These are phyloP conservation scores for Hibiscus mutabilis DNA, from an alignment of 345 rosid species.

Conservation along the genomic window DNA sequence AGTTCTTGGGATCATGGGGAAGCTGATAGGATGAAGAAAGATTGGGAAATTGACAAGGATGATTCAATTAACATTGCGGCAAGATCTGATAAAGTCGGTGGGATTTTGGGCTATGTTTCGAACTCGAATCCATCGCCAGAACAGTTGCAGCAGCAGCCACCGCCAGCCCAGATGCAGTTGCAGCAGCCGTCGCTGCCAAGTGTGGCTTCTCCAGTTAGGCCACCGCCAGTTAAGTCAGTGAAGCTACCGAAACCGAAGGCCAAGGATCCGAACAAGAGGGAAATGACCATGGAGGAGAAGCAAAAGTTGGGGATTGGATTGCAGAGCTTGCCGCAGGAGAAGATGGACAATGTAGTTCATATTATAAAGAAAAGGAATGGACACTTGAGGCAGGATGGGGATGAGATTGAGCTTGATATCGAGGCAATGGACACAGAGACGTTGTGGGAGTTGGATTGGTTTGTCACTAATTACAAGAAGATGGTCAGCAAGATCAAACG, in stretches of 20 bases:
- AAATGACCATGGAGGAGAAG: conserved; percentile 67
- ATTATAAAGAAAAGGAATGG: conserved; percentile 65
- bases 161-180: conserved; percentile 6
- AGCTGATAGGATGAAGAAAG: conserved; percentile 14
- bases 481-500: conserved; percentile 76
- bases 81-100: conserved; percentile 22
- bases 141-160: conserved; percentile 15
- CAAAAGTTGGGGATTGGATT: conserved; percentile 57
- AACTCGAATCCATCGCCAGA: conserved; percentile 6
- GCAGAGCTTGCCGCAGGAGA: conserved; percentile 78
- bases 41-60: conserved; percentile 23
- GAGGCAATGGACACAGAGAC: conserved; percentile 75
- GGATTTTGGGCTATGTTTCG: conserved; percentile 9
- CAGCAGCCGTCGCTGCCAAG: conserved; percentile 24
- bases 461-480: conserved; percentile 72
- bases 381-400: conserved; percentile 63
- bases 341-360: conserved; percentile 71
- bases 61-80: conserved; percentile 16
- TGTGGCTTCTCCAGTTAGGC: conserved; percentile 29
- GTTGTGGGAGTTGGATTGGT: conserved; percentile 77
- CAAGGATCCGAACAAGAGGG: conserved; percentile 69
- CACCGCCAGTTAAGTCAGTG: conserved; percentile 30
- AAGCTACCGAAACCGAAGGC: conserved; percentile 76
- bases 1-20: conserved; percentile 42
- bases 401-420: conserved; percentile 79